Evolutionary conservation across 2,329 filamentous ascomycete genomes (phyloP).

Genomic region (Claviceps sp.): DNA sequence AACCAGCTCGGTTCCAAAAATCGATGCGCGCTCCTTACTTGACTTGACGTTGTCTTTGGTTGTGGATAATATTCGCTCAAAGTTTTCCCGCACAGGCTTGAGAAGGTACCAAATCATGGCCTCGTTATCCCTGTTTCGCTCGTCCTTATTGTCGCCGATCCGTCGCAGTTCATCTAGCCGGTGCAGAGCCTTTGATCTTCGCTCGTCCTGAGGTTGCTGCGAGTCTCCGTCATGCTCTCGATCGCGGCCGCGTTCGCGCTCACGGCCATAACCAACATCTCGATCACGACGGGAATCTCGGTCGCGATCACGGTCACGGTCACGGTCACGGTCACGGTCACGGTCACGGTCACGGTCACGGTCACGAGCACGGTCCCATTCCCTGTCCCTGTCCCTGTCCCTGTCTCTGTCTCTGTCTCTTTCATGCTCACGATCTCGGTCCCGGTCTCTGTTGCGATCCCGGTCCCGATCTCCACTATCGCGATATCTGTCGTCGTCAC

Average conservation of each 20-base stretch:
- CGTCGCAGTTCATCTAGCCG: conserved; percentile 30
- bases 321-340: conserved; percentile 9
- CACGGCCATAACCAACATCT: conserved; percentile 12
- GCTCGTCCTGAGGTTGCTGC: conserved; percentile 25
- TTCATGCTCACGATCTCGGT: conserved; percentile 8
- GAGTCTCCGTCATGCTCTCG: conserved; percentile 14
- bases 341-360: conserved; percentile 5
- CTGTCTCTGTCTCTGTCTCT: conserved; percentile 10
- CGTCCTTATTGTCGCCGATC: conserved; percentile 36
- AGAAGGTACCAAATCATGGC: conserved; percentile 36
- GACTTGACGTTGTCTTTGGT: conserved; percentile 50
- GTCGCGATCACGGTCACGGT: conserved; percentile 13
- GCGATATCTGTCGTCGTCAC: conserved; percentile 11
- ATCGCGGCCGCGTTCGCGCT: conserved; percentile 12
- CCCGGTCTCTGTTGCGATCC: not conserved
- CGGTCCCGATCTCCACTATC: conserved; percentile 12
- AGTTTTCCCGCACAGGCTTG: conserved; percentile 45
- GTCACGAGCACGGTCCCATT: conserved; percentile 6
- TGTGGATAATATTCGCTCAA: conserved; percentile 45
- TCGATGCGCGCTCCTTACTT: conserved; percentile 46
- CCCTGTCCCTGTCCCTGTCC: conserved; percentile 9
- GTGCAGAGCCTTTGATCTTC: conserved; percentile 26
- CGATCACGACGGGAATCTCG: conserved; percentile 11
- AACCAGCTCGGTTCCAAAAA: conserved; percentile 47
- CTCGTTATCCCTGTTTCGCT: conserved; percentile 31